A percentile compares a stretch with the other conserved stretches of the same genome.
Conservation (phyloP, 73 alveolate species). For the Breviolum minutum region DNA sequence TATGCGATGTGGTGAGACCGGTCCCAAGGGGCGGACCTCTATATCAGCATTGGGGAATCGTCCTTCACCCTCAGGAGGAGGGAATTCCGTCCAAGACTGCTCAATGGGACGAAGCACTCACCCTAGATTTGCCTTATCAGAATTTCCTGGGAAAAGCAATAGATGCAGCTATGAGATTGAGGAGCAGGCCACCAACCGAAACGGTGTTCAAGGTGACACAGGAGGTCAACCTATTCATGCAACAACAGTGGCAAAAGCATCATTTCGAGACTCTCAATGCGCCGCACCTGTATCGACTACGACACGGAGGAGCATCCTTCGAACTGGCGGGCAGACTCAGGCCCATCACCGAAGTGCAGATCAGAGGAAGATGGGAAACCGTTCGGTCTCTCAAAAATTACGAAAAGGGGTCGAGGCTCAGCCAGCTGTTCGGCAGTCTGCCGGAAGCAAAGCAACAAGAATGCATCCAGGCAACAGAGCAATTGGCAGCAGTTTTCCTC, state of each 20-base stretch:
- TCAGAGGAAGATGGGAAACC: neutral
- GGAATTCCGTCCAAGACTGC: neutral
- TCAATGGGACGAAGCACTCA: conserved; percentile 27
- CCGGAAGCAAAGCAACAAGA: neutral
- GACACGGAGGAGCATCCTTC: conserved; percentile 13
- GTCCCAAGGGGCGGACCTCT: neutral
- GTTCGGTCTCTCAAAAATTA: neutral
- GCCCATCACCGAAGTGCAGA: neutral
- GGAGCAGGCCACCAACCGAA: neutral
- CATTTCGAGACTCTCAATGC: too few species aligned
- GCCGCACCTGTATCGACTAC: neutral
- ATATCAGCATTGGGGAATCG: neutral
- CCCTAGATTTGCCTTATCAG: neutral
- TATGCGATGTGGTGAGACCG: neutral
- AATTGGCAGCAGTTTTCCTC: neutral
- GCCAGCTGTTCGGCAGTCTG: neutral
- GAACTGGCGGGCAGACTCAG: neutral
- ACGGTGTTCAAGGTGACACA: neutral
- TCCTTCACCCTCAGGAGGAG: neutral
- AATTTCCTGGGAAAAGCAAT: neutral
- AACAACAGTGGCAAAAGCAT: neutral
- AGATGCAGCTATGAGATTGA: too few species aligned
- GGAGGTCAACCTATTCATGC: neutral
- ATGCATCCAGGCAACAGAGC: neutral
- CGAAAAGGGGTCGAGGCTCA: conserved; percentile 6